Conservation (phyloP, 2,329 filamentous ascomycete species). For the Thyridium curvatum region DNA sequence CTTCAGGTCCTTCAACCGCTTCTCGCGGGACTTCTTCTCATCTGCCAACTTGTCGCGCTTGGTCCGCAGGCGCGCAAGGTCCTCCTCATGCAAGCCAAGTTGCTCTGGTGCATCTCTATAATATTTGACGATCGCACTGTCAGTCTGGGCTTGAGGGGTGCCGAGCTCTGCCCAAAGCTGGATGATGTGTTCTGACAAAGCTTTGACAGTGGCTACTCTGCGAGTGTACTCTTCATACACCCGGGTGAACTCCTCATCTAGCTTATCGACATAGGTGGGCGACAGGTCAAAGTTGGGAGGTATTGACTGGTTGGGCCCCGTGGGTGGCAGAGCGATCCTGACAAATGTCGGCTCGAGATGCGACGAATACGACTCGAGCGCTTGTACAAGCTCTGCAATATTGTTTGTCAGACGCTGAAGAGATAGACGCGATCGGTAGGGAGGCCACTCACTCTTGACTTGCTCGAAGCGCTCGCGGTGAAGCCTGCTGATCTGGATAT, state of each 20-base stretch:
- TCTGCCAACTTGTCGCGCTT: constrained; percentile 79
- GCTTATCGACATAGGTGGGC: constrained; percentile 73
- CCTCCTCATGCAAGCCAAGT: constrained; percentile 83
- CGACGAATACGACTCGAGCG: constrained; percentile 91
- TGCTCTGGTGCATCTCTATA: constrained; percentile 91
- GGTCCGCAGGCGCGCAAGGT: constrained; percentile 63
- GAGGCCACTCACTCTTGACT: constrained; percentile 68
- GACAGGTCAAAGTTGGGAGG: constrained; percentile 90
- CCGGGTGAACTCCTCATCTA: constrained; percentile 86
- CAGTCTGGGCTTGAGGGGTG: constrained; percentile 88
- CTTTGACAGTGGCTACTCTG: constrained; percentile 69
- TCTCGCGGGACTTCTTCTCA: constrained; percentile 83
- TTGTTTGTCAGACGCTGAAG: constrained; percentile 8
- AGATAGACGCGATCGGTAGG: constrained; percentile 1
- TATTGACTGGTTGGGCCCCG: constrained; percentile 66
- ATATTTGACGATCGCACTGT: constrained; percentile 78
- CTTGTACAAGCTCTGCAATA: constrained; percentile 76
- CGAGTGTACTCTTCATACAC: constrained; percentile 96
- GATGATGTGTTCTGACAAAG: constrained; percentile 77
- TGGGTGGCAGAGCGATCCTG: constrained; percentile 77
- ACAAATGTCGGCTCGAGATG: constrained; percentile 90
- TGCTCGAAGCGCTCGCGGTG: constrained; percentile 93
- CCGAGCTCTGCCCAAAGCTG: constrained; percentile 94
- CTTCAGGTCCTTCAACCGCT: constrained; percentile 67
- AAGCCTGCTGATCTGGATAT: constrained; percentile 69